Conservation (phyloP, 352 stramenopile genomes). For the Lagenidium giganteum region DNA sequence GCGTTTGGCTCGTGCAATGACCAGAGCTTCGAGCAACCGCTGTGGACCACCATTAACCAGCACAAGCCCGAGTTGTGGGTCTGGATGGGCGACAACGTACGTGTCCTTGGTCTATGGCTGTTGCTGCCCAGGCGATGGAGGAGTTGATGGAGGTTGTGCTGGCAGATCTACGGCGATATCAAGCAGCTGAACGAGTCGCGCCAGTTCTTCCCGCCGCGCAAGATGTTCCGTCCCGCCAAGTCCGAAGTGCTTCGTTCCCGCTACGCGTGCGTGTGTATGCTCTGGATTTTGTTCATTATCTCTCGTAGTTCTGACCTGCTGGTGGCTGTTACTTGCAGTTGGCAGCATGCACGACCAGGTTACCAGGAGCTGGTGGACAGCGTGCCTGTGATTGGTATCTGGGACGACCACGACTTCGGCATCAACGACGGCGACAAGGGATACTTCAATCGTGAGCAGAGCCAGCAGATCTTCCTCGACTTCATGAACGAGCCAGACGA, state of each 20-base stretch:
- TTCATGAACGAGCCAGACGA: slow-evolving; percentile 75
- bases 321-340: neutral
- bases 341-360: slow-evolving; percentile 63
- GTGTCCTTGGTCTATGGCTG: neutral
- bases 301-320: neutral
- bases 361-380: slow-evolving; percentile 53
- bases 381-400: slow-evolving; percentile 82
- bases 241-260: slow-evolving; percentile 40
- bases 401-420: slow-evolving; percentile 91
- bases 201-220: slow-evolving; percentile 30
- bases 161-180: slow-evolving; percentile 76
- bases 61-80: slow-evolving; percentile 73
- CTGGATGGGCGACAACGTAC: slow-evolving; percentile 87
- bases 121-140: neutral
- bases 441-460: slow-evolving; percentile 68
- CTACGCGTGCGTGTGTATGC: slow-evolving; percentile 43
- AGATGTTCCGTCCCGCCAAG: slow-evolving; percentile 58
- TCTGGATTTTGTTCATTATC: neutral
- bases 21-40: slow-evolving; percentile 74
- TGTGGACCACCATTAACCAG: slow-evolving; percentile 59
- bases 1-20: slow-evolving; percentile 87
- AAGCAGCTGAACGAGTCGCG: slow-evolving; percentile 41
- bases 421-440: slow-evolving; percentile 84
- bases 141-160: neutral
- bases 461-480: slow-evolving; percentile 82